These are phyloP conservation scores for Anisogramma anomala DNA, from an alignment of 2,329 filamentous ascomycete genomes.

Conservation along the genomic window DNA sequence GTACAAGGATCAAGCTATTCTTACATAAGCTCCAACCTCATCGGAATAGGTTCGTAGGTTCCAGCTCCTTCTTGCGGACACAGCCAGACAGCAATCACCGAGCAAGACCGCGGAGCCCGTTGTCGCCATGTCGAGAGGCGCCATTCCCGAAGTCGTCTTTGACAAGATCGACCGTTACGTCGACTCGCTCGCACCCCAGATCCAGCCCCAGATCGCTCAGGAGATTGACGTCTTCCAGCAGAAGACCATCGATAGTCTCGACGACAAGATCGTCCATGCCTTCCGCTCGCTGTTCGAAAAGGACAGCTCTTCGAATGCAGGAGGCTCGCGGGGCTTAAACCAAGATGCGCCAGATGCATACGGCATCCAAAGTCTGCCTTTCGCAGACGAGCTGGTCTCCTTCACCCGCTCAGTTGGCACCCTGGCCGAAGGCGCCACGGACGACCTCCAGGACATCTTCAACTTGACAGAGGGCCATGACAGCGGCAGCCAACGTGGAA, in stretches of 20 bases:
- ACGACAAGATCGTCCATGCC: conserved; percentile 32
- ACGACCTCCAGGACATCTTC: conserved; percentile 35
- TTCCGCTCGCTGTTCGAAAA: conserved; percentile 34
- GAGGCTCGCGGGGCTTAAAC: conserved; percentile 20
- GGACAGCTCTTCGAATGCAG: conserved; percentile 17
- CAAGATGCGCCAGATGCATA: conserved; percentile 29
- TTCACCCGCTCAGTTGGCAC: conserved; percentile 30
- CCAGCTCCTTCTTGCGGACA: too few species aligned
- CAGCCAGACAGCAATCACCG: too few species aligned
- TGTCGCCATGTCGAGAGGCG: conserved; percentile 8
- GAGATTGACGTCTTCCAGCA: conserved; percentile 33
- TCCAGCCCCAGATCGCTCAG: conserved; percentile 33
- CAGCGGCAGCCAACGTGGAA: background rate
- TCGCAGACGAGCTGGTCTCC: conserved; percentile 33
- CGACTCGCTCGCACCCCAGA: conserved; percentile 34
- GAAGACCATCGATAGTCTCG: conserved; percentile 34
- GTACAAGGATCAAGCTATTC: too few species aligned
- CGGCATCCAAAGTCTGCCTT: conserved; percentile 30
- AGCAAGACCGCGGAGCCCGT: too few species aligned
- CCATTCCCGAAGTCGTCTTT: conserved; percentile 32
- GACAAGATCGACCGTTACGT: conserved; percentile 35
- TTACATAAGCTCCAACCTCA: too few species aligned
- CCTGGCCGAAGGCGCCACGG: conserved; percentile 29
- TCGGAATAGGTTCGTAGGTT: too few species aligned
- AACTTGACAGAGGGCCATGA: conserved; percentile 27